A percentile compares a stretch with the other conserved stretches of the same genome.
Evolutionary conservation across 179 eudicot genomes (phyloP).

Genomic region (Spergularia azorica): DNA sequence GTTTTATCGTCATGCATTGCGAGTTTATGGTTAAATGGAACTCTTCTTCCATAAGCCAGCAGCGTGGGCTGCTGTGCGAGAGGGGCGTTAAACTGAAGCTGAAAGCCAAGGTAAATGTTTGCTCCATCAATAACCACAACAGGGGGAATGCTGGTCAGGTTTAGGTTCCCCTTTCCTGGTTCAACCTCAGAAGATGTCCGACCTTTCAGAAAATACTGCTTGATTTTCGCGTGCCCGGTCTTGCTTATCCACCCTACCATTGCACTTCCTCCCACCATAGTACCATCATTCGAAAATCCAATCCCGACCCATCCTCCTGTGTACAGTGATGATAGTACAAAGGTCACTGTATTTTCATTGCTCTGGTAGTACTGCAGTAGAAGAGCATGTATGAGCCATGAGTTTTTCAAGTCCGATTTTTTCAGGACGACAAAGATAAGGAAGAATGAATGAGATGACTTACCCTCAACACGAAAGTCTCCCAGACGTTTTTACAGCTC

Average conservation of each 20-base stretch:
- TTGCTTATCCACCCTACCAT: constrained; percentile 89
- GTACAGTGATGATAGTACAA: constrained; percentile 76
- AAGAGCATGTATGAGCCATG: constrained; percentile 11
- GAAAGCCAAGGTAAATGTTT: constrained; percentile 77
- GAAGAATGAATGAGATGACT: constrained; percentile 17
- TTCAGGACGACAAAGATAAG: not conserved
- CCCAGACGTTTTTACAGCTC: constrained; percentile 78
- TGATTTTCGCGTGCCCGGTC: constrained; percentile 67
- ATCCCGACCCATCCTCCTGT: constrained; percentile 97
- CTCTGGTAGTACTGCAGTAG: constrained; percentile 75
- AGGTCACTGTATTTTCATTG: constrained; percentile 63
- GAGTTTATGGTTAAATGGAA: constrained; percentile 72
- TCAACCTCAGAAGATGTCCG: constrained; percentile 48
- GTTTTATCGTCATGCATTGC: constrained; percentile 76
- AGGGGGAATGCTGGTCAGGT: constrained; percentile 65
- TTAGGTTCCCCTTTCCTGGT: constrained; percentile 68
- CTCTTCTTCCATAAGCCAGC: constrained; percentile 66
- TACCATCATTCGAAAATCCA: constrained; percentile 83
- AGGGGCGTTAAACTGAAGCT: constrained; percentile 53
- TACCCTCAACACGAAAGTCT: constrained; percentile 74
- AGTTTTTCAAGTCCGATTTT: not conserved
- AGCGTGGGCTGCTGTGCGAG: constrained; percentile 63
- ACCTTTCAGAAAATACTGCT: constrained; percentile 63
- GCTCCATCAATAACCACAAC: constrained; percentile 70
- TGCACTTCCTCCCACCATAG: constrained; percentile 85